phyloP scores from a whole-genome alignment of 140 eudicot genomes.

The Oenanthe javanica region DNA sequence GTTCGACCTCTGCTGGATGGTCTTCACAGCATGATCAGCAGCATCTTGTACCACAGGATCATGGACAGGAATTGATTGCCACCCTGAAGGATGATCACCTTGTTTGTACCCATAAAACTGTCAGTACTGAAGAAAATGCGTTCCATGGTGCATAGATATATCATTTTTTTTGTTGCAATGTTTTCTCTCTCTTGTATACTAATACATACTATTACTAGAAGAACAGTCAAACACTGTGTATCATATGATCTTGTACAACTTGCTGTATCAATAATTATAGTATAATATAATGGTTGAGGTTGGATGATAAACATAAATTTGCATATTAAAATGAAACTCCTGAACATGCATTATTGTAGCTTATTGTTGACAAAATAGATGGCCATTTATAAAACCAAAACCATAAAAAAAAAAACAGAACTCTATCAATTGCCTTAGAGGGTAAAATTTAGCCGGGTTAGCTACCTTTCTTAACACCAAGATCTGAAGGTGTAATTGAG shows the following conservation, averaged over 20 bases:
- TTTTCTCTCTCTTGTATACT: neutral
- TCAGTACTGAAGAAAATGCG: neutral
- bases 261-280: neutral
- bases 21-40: slow-evolving; percentile 70
- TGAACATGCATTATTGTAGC: neutral
- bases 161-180: neutral
- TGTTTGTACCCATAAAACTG: neutral
- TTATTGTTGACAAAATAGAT: neutral
- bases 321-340: neutral
- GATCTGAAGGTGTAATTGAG: neutral
- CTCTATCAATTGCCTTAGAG: too few relatives aligned
- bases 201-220: neutral
- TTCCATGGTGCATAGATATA: neutral
- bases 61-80: slow-evolving; percentile 65
- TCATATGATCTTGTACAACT: neutral
- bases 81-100: slow-evolving; percentile 48
- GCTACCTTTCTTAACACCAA: slow-evolving; percentile 5
- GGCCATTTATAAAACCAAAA: neutral
- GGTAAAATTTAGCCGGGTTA: neutral
- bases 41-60: slow-evolving; percentile 87
- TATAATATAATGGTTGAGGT: neutral
- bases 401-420: neutral
- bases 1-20: slow-evolving; percentile 81
- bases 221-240: neutral
- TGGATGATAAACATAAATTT: neutral